These are phyloP conservation scores for Saccharomyces paradoxus DNA, from an alignment of 805 yeast genomes.

Conservation along the genomic window DNA sequence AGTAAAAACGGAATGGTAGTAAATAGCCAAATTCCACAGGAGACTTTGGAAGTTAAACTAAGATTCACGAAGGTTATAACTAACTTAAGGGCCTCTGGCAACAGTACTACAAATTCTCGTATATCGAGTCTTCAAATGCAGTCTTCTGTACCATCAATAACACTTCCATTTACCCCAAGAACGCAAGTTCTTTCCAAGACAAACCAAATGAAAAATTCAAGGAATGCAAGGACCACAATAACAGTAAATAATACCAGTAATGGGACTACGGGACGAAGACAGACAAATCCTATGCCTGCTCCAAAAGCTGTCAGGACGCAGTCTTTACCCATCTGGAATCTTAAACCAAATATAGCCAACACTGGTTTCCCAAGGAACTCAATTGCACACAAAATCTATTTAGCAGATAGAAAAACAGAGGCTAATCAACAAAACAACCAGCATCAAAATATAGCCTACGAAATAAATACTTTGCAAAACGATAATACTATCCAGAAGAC, in stretches of 20 bases:
- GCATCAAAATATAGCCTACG: conserved; percentile 11
- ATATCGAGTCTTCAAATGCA: neutral
- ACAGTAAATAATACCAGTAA: neutral
- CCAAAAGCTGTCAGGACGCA: conserved; percentile 40
- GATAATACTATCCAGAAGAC: conserved; percentile 21
- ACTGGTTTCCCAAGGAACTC: conserved; percentile 22
- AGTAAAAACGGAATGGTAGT: conserved; percentile 9
- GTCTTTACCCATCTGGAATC: conserved; percentile 35
- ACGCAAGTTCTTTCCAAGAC: conserved; percentile 1
- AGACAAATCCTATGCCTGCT: conserved; percentile 38
- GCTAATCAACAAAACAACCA: conserved; percentile 7
- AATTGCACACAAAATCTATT: conserved; percentile 29
- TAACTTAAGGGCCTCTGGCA: conserved; percentile 1
- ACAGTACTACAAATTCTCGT: neutral
- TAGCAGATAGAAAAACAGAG: conserved; percentile 28
- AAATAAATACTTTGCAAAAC: conserved; percentile 20
- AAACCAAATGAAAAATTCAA: conserved; percentile 1
- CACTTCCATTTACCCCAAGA: neutral
- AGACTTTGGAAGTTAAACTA: conserved; percentile 29
- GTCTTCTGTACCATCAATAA: neutral
- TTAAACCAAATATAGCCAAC: conserved; percentile 11
- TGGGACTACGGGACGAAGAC: conserved; percentile 14
- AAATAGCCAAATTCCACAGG: conserved; percentile 5
- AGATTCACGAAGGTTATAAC: conserved; percentile 25
- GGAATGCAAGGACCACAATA: conserved; percentile 1